A percentile compares a stretch with the other conserved stretches of the same genome.
These are phyloP conservation scores for Ophiostoma triangulosporum DNA, from an alignment of 2,329 filamentous ascomycete species.

Conservation along the genomic window DNA sequence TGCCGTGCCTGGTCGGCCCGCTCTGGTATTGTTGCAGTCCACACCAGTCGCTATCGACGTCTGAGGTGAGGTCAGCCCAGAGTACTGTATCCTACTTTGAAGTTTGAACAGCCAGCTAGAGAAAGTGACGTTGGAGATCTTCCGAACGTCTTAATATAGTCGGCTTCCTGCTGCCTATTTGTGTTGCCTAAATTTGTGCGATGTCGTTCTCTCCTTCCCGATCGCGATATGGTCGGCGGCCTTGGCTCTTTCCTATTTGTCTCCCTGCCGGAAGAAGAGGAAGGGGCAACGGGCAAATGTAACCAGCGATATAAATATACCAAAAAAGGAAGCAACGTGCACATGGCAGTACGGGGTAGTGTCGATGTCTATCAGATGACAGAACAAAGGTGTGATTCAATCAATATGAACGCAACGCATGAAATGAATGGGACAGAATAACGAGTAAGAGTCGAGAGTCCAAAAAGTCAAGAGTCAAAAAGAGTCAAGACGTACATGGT, in stretches of 20 bases:
- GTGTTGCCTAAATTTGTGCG: background rate
- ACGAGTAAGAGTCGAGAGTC: too few relatives aligned
- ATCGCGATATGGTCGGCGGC: background rate
- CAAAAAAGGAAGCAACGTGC: background rate
- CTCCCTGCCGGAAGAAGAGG: background rate
- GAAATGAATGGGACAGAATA: too few relatives aligned
- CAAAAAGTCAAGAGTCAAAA: too few relatives aligned
- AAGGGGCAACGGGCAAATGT: background rate
- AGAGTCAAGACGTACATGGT: background rate
- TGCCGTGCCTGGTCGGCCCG: background rate
- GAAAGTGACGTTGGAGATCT: background rate
- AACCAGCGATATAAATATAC: background rate
- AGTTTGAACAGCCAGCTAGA: background rate
- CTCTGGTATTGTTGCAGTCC: background rate
- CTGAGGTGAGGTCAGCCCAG: background rate
- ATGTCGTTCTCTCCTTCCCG: background rate
- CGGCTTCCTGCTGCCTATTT: background rate
- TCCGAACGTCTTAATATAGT: slow-evolving; percentile 1
- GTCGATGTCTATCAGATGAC: too few relatives aligned
- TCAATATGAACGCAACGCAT: too few relatives aligned
- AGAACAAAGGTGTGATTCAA: too few relatives aligned
- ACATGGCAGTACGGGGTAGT: background rate
- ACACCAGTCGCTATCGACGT: background rate
- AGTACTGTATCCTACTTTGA: background rate
- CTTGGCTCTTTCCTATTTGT: background rate